Evolutionary conservation across 1,139 yeast species (phyloP).

Genomic region (Magnusiomyces paraingens): DNA sequence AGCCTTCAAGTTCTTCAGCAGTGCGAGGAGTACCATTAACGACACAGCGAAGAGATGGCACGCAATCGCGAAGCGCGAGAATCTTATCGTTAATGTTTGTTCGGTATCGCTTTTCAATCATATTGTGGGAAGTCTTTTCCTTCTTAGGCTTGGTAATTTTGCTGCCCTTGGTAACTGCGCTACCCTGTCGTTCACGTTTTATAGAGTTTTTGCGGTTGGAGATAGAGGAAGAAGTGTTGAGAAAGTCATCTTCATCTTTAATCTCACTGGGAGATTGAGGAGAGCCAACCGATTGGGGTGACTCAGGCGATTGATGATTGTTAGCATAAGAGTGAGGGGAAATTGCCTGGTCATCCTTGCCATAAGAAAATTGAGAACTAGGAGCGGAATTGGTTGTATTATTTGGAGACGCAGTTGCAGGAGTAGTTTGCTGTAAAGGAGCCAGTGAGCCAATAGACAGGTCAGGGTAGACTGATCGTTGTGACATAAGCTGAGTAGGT

Average conservation of each 20-base stretch:
- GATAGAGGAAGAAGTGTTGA: neutral
- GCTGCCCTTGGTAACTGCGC: slow-evolving; percentile 16
- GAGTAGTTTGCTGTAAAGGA: neutral
- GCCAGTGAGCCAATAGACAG: neutral
- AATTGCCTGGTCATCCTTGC: neutral
- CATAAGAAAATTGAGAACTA: neutral
- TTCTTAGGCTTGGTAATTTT: slow-evolving; percentile 35
- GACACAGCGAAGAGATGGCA: slow-evolving; percentile 48
- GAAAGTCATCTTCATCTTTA: neutral
- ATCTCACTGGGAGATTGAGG: neutral
- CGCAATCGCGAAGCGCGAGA: slow-evolving; percentile 64
- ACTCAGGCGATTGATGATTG: neutral
- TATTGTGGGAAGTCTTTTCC: slow-evolving; percentile 64
- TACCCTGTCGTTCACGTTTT: slow-evolving; percentile 2
- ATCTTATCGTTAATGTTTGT: slow-evolving; percentile 72
- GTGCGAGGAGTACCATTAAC: slow-evolving; percentile 32
- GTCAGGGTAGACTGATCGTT: neutral
- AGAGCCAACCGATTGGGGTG: neutral
- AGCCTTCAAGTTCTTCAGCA: slow-evolving; percentile 60
- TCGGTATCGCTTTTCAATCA: slow-evolving; percentile 74
- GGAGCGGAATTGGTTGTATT: neutral
- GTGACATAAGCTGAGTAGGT: neutral
- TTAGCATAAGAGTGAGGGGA: slow-evolving; percentile 1
- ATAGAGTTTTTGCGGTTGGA: neutral
- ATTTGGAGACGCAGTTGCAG: slow-evolving; percentile 7